Conservation (phyloP, 306 rosid species). For the Rosa persica region DNA sequence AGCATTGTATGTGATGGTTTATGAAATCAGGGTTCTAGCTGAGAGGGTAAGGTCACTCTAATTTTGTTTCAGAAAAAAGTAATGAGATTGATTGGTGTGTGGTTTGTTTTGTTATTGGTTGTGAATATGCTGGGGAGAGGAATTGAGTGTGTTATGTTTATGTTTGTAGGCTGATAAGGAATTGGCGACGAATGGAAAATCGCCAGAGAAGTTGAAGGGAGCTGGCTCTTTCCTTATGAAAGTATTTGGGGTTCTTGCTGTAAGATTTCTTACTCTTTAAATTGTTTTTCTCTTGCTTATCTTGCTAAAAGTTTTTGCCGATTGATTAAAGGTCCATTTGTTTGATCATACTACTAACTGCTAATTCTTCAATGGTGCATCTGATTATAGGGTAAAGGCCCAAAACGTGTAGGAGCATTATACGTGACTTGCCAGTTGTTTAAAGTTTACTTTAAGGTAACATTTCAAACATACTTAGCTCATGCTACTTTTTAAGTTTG, state of each 20-base stretch:
- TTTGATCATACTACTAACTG: neutral
- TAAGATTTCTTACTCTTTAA: constrained; percentile 14
- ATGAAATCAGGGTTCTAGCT: constrained; percentile 90
- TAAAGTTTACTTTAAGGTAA: constrained; percentile 91
- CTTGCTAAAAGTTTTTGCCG: no score
- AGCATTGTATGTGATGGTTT: constrained; percentile 69
- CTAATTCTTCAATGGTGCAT: constrained; percentile 27
- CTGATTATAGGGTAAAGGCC: constrained; percentile 78
- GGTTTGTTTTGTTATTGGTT: neutral
- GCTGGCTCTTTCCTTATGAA: constrained; percentile 98
- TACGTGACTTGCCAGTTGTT: constrained; percentile 93
- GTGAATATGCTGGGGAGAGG: constrained; percentile 11
- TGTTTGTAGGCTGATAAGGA: constrained; percentile 71
- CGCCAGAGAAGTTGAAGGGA: constrained; percentile 91
- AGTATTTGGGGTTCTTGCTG: constrained; percentile 94
- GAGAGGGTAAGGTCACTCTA: constrained; percentile 54
- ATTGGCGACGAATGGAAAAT: constrained; percentile 69
- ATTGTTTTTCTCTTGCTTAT: neutral
- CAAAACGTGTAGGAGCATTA: constrained; percentile 93
- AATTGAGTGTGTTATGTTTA: neutral
- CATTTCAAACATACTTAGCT: neutral
- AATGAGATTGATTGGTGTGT: neutral
- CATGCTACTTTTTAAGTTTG: neutral
- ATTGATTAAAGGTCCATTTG: neutral
- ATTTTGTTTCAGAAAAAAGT: neutral